Percentiles rank a stretch among this genome's conserved stretches.
These are phyloP conservation scores for Cryoendolithus antarcticus DNA, from an alignment of 2,329 filamentous ascomycete species.

Conservation along the genomic window DNA sequence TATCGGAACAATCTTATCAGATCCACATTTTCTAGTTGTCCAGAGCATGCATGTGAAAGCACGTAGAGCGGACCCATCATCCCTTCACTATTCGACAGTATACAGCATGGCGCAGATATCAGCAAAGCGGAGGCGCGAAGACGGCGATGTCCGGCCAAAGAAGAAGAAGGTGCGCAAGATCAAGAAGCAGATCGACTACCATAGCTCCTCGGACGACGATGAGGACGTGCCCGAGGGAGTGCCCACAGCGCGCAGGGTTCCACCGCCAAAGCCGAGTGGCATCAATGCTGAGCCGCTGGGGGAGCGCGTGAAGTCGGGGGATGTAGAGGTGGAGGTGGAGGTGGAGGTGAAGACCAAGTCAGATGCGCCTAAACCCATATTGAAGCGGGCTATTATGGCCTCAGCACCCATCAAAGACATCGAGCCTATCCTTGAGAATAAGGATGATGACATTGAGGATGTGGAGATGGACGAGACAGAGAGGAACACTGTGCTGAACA, in stretches of 20 bases:
- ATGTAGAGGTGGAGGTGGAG: background rate
- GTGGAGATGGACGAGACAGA: slow-evolving; percentile 32
- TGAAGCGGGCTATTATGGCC: slow-evolving; percentile 6
- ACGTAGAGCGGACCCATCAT: background rate
- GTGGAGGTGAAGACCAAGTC: slow-evolving; percentile 7
- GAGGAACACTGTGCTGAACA: slow-evolving; percentile 17
- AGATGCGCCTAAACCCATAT: slow-evolving; percentile 11
- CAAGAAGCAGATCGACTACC: slow-evolving; percentile 51
- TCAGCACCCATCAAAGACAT: slow-evolving; percentile 1
- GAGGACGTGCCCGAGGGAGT: slow-evolving; percentile 17
- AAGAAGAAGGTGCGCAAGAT: slow-evolving; percentile 44
- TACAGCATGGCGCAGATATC: slow-evolving; percentile 13
- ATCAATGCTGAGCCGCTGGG: background rate
- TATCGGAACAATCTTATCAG: background rate
- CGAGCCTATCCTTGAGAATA: slow-evolving; percentile 5
- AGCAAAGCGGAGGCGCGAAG: slow-evolving; percentile 31
- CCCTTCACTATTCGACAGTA: slow-evolving; percentile 1
- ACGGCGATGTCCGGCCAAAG: slow-evolving; percentile 45
- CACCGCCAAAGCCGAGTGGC: background rate
- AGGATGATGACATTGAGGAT: slow-evolving; percentile 29
- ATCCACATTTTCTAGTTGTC: too few species aligned
- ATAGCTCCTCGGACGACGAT: slow-evolving; percentile 50
- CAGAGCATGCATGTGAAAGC: too few species aligned
- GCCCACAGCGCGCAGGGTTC: too few species aligned
- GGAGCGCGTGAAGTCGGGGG: background rate